Base-by-base conservation (phyloP, 83 land plant species). In the Diphasiastrum complanatum region DNA sequence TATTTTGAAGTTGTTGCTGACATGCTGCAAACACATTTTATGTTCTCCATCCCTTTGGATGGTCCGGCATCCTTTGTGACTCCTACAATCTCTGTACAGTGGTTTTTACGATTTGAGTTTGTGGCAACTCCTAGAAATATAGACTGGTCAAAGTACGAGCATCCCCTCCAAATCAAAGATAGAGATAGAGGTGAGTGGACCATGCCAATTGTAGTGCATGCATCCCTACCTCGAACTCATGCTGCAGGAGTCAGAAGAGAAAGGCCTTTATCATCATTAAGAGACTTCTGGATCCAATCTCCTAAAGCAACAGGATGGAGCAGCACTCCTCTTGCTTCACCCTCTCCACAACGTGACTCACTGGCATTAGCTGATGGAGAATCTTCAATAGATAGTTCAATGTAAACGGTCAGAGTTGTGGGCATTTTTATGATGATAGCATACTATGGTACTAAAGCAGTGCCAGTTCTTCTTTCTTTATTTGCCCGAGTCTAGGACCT, bases 51-150 rank as follows among this genome's bases (percentile, higher is more conserved):
- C 49, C 98, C 98, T 10, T 70, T 79, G 47, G 98, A 92, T 77
- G 98, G 98, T 0, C 98, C 98, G 0, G 85, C 85, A 75, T 79
- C 90, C 12, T 88, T 92, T 61, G 70, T 86, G 25, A 88, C 98
- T 6, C 88, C 86, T 26, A 75, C 79, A 43, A 56, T 92, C 22
- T 75, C 98, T 23, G 81, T 88, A 5, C 82, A 85, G 46, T 92
- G 98, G 98, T 65, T 82, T 51, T 88, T 92, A 16, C 84, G 91
- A 1, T 88, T 92, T 76, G 98, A 92, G 67, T 92, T 92, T 54
- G 73, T 88, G 46, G 87, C 87, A 11, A 83, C 98, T 23, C 83
- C 85, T 16, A 73, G 72, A 32, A 62, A 77, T 72, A 72, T 79
- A 25, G 81, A 88, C 32, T 85, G 81, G 89, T 63, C 64, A 4